Percentiles rank a stretch among this genome's conserved stretches.
Conservation (phyloP, 2,329 filamentous ascomycete genomes). For the Cladophialophora exuberans region DNA sequence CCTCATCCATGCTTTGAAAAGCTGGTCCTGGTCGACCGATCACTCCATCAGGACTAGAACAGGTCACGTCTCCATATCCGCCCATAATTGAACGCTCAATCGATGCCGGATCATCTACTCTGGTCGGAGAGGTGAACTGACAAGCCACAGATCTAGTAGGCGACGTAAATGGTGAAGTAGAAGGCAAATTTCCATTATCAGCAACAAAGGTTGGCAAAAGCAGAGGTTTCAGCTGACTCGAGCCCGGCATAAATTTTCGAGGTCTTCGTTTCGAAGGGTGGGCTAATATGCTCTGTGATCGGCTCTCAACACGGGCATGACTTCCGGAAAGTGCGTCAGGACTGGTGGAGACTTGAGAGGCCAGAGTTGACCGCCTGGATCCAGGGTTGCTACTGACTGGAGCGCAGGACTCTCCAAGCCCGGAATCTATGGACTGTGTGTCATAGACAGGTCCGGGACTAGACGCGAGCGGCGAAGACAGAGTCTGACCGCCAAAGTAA, state of each 20-base stretch:
- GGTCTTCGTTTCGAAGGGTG: slow-evolving; percentile 36
- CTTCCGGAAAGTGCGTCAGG: slow-evolving; percentile 3
- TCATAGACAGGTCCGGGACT: slow-evolving; percentile 18
- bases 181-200: slow-evolving; percentile 27
- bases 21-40: slow-evolving; percentile 10
- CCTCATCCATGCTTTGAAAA: slow-evolving; percentile 28
- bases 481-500: slow-evolving; percentile 19
- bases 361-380: slow-evolving; percentile 24
- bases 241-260: slow-evolving; percentile 42
- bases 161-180: slow-evolving; percentile 25
- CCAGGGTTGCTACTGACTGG: slow-evolving; percentile 31
- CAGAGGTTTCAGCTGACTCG: slow-evolving; percentile 40
- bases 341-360: slow-evolving; percentile 19
- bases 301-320: slow-evolving; percentile 11
- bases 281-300: slow-evolving; percentile 10
- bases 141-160: slow-evolving; percentile 14
- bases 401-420: slow-evolving; percentile 31
- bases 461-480: slow-evolving; percentile 20
- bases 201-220: slow-evolving; percentile 36
- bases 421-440: slow-evolving; percentile 32
- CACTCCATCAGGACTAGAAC: slow-evolving; percentile 4
- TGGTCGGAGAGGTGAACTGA: not conserved
- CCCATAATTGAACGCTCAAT: slow-evolving; percentile 9
- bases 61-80: slow-evolving; percentile 35
- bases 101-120: not conserved